phyloP scores from a whole-genome alignment of 23 red algal species.

The Gracilariopsis chorda region DNA sequence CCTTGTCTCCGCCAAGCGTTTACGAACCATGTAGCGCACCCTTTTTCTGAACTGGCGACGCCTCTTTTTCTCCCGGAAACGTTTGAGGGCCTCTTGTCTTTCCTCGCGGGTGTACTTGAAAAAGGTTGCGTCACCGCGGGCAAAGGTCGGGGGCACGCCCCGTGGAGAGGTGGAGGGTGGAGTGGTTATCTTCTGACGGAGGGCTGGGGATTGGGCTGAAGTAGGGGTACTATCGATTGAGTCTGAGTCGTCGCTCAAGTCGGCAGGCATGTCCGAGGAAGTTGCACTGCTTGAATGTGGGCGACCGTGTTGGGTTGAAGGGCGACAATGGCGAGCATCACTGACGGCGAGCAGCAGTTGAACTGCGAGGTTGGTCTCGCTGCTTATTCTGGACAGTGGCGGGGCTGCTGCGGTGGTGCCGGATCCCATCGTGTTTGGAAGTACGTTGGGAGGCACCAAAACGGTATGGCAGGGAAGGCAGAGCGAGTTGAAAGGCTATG shows the following conservation, averaged over 20 bases:
- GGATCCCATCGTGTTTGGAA: constrained; percentile 37
- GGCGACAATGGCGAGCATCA: constrained; percentile 5
- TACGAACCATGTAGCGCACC: constrained; percentile 80
- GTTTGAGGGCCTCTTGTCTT: constrained; percentile 73
- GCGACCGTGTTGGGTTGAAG: not conserved
- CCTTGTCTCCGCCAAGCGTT: constrained; percentile 76
- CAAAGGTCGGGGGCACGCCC: constrained; percentile 29
- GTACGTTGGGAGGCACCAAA: too few relatives aligned
- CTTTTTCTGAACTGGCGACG: constrained; percentile 76
- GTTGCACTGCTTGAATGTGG: constrained; percentile 10
- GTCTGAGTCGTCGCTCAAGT: constrained; percentile 24
- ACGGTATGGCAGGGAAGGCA: too few relatives aligned
- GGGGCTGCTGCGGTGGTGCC: not conserved
- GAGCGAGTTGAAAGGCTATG: too few relatives aligned
- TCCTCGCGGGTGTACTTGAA: constrained; percentile 62
- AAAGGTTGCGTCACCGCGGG: not conserved
- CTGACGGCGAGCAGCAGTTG: constrained; percentile 56
- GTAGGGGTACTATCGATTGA: not conserved
- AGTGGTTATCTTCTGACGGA: not conserved
- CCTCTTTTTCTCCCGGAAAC: constrained; percentile 85
- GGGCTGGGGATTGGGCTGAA: not conserved
- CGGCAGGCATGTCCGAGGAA: not conserved
- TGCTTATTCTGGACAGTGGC: constrained; percentile 44
- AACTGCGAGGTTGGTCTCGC: constrained; percentile 67
- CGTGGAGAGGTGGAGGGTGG: constrained; percentile 3